Base-by-base conservation (phyloP, 2,329 filamentous ascomycete species). In the Lasiodiplodia sp. region DNA sequence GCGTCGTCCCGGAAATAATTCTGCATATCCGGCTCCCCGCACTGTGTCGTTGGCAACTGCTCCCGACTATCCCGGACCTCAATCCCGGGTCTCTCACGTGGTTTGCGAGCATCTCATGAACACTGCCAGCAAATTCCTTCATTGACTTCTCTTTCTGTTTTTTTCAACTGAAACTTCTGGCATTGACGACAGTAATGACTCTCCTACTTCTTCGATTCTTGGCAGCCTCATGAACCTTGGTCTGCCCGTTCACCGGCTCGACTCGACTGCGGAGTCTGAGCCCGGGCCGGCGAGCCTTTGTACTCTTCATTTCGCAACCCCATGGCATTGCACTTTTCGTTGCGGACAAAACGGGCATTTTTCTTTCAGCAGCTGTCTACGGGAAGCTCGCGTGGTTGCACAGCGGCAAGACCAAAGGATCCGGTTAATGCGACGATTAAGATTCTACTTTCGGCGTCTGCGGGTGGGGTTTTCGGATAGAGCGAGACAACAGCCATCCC, bases 141-240 rank as follows among this genome's bases (percentile, higher is more conserved):
- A 12, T 38, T 64, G 51, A 21, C 4, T 52, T 64, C 47, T 52
- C 25, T 25, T 52, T 62, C 21, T 51, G 23, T 25, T 44, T 47
- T 47, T 47, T 58, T 58, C 47, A 34, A 31, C 34, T 28, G 49
- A 53, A 21, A 28, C 52, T 63, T 55, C 49, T 64, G 57, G 67
- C 67, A 68, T 68, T 68, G 51, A 68, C 51, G 58, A 68, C 67
- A 47, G 38, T 64, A 63, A 68, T 51, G 67, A 68, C 67, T 68
- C 53, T 68, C 67, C 51, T 66, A 55, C 56, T 40, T 31, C 18
- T 51, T 68, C 60, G n/a, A 25, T 68, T 60, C 66, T 53, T 44
- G 47, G 56, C 44, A 37, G 56, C 66, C 57, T 62, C n/a, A 68
- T 62, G 66, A 68, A 31, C 66, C 56, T 62, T 55, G 66, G 57